Evolutionary conservation across 495 filamentous ascomycete genomes (phyloP), one percentile per base, ranked within the genome.

Genomic region (Penicillium alfredii): DNA sequence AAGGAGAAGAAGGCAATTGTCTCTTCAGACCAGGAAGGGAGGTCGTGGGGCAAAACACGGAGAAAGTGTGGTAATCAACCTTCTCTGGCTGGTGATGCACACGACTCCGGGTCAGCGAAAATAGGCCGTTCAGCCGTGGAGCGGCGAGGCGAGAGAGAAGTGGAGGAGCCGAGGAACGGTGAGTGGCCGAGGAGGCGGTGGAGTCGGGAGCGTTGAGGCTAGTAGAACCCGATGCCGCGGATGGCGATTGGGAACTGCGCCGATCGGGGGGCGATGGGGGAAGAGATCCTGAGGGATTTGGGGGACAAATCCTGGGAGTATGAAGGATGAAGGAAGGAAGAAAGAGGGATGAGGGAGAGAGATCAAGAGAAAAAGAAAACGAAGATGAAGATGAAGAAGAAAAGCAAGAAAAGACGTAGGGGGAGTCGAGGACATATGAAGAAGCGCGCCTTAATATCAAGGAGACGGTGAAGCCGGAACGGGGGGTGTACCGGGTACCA

Each of bases 141-240:
- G 30, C 11, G n/a, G 16, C 14, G 15, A 26, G 28, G 30, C 22
- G 16, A 27, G 18, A 20, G 15, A 20, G 13, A 15, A 20, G 26
- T 38, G 23, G 16, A 16, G 26, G 30, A 25, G 17, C n/a, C 22
- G 33, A 35, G 19, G 33, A 1, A 28, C 47, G 47, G 47, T 51
- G 47, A 51, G 17, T 51, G 47, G 47, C 31, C 39, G 42, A 38
- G 30, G 19, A 21, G 5, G 18, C 23, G 27, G 42, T 46, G 47
- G 47, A 46, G 42, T 29, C 30, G 39, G 42, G 36, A 38, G 26
- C 47, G 46, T 49, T 49, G 38, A 37, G 42, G 30, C 38, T 26
- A 40, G 32, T 12, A 24, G 8, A 21, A n/a, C n/a, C n/a, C n/a
- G n/a, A n/a, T n/a, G n/a, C n/a, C n/a, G n/a, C n/a, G n/a, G n/a